Base-by-base conservation (phyloP, 768 basidiomycete genomes). In the Hydnum rufescens region DNA sequence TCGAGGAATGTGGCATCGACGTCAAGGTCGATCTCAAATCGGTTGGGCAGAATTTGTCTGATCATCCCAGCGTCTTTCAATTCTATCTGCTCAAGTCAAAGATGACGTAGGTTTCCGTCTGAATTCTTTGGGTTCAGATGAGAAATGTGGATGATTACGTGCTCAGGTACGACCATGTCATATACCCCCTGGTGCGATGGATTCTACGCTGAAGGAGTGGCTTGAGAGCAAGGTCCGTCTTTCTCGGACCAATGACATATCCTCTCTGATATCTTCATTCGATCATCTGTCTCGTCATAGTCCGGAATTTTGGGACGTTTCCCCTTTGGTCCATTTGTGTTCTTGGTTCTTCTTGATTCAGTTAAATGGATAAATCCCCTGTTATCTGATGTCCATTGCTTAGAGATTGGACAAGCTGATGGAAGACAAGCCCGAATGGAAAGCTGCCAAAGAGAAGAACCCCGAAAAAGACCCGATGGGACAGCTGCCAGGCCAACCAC, bases 41-140 rank as follows among this genome's bases (percentile, higher is more conserved):
- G 6, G 84, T 90, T 19, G 87, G 87, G 13, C 67, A 72, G 5
- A 71, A 86, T 61, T 71, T 89, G 18, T 67, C 72, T 43, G 86
- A 89, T 60, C 86, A 88, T 58, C 68, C 26, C 13, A 13, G 13
- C 26, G 44, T 47, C 8, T 47, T 50, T 16, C 8, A 32, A 28
- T 47, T 26, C 31, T 50, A 32, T 31, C 8, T 30, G 29, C 49
- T 50, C 32, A 30, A 50, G 16, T 13, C 6, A 25, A 29, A 34
- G 6, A 50, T 50, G 28, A 50, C 49, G 31, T 50, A 31, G 16
- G 49, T 50, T 16, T 34, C n/a, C 6, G 49, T 50, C 18, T 50
- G 6, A 13, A 8, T 28, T 13, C 18, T 32, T n/a, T 6, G 16
- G 13, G 8, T 16, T 29, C 30, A 30, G n/a, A n/a, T n/a, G n/a